Percentiles rank a stretch among this genome's conserved stretches.
Conservation (phyloP, 805 yeast genomes). For the Ogataea salicorniae region DNA sequence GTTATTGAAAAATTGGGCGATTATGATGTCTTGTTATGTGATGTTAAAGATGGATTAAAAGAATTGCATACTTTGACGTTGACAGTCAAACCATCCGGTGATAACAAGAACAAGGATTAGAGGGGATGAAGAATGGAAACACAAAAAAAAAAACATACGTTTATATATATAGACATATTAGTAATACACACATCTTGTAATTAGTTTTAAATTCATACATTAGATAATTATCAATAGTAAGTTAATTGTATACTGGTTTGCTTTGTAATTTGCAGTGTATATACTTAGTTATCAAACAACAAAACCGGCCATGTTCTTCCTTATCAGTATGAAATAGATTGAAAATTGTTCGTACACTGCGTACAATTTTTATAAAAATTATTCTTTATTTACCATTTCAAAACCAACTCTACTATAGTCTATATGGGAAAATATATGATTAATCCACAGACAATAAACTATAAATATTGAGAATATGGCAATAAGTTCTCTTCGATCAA, state of each 20-base stretch:
- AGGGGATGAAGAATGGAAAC: neutral
- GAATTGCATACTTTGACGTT: slow-evolving; percentile 13
- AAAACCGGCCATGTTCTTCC: neutral
- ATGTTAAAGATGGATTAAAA: slow-evolving; percentile 15
- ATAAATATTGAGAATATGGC: neutral
- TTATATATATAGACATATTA: neutral
- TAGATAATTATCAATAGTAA: too few species aligned
- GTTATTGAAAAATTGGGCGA: slow-evolving; percentile 17
- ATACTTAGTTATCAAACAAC: too few species aligned
- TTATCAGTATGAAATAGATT: neutral
- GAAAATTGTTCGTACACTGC: too few species aligned
- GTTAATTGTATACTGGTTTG: too few species aligned
- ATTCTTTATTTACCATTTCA: too few species aligned
- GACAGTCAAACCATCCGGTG: slow-evolving; percentile 20
- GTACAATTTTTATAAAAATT: too few species aligned
- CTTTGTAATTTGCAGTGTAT: too few species aligned
- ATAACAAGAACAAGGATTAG: slow-evolving; percentile 3
- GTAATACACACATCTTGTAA: neutral
- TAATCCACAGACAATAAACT: too few species aligned
- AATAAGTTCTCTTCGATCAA: neutral
- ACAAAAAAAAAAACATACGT: neutral
- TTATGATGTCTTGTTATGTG: slow-evolving; percentile 17
- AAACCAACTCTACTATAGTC: too few species aligned
- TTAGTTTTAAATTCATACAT: neutral
- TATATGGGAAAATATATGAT: too few species aligned